These are phyloP conservation scores for Polygonum maritimum DNA, from an alignment of 148 eudicot genomes.

Conservation along the genomic window DNA sequence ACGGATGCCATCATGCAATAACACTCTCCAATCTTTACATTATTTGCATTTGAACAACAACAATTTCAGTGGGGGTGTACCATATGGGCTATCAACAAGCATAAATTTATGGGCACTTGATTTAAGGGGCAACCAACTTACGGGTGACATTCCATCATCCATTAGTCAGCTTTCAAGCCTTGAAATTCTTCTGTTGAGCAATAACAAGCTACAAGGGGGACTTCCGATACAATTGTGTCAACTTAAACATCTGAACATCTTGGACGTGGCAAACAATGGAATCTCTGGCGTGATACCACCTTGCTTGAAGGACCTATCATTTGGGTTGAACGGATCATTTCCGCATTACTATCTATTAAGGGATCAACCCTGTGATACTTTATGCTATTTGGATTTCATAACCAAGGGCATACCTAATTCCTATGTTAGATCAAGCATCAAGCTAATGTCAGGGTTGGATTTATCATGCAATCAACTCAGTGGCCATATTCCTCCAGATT, in stretches of 20 bases:
- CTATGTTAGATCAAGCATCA: neutral
- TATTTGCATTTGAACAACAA: too few species aligned
- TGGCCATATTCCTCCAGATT: too few species aligned
- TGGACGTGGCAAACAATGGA: conserved; percentile 8
- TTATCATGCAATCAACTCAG: conserved; percentile 9
- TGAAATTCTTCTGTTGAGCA: neutral
- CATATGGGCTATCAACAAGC: too few species aligned
- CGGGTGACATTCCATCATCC: neutral
- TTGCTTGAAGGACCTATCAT: neutral
- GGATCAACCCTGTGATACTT: neutral
- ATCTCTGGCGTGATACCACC: too few species aligned
- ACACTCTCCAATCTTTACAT: too few species aligned
- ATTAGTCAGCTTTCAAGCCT: neutral
- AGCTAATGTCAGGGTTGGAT: conserved; percentile 8
- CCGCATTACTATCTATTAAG: too few species aligned
- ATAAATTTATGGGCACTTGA: too few species aligned
- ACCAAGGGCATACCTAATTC: conserved; percentile 8
- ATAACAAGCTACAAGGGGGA: conserved; percentile 7
- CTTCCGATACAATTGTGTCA: conserved; percentile 3
- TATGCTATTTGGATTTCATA: conserved; percentile 14
- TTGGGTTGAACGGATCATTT: too few species aligned
- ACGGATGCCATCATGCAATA: too few species aligned
- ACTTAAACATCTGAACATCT: neutral
- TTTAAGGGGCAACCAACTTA: too few species aligned
- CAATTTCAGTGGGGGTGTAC: too few species aligned